Evolutionary conservation across 169 alveolate species (phyloP).

Genomic region (Plasmodium malariae): DNA sequence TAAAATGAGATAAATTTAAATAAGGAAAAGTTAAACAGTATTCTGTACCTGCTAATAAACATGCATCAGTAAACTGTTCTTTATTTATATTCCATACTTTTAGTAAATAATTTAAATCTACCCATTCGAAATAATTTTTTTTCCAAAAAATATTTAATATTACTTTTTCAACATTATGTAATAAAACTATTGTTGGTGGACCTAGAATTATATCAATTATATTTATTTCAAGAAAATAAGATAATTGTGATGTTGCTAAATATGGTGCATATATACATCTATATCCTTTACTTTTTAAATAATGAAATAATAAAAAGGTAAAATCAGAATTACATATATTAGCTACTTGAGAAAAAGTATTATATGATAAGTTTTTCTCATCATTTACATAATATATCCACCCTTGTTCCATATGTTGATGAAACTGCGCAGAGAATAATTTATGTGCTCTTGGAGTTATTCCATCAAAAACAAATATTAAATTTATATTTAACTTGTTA

Average conservation of each 20-base stretch:
- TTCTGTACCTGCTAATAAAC: slow-evolving; percentile 86
- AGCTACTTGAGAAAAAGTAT: slow-evolving; percentile 17
- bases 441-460: slow-evolving; percentile 64
- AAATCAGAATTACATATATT: slow-evolving; percentile 77
- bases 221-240: slow-evolving; percentile 78
- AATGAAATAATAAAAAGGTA: slow-evolving; percentile 77
- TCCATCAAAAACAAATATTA: slow-evolving; percentile 74
- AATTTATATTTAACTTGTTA: slow-evolving; percentile 26
- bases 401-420: slow-evolving; percentile 48
- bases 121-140: slow-evolving; percentile 69
- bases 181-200: slow-evolving; percentile 82
- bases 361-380: slow-evolving; percentile 28
- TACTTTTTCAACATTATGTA: slow-evolving; percentile 79
- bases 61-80: slow-evolving; percentile 82
- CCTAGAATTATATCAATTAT: slow-evolving; percentile 80
- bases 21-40: slow-evolving; percentile 83
- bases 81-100: slow-evolving; percentile 74
- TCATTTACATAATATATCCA: slow-evolving; percentile 62
- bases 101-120: slow-evolving; percentile 79
- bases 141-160: slow-evolving; percentile 51
- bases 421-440: slow-evolving; percentile 46
- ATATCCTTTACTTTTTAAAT: slow-evolving; percentile 78
- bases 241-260: slow-evolving; percentile 82
- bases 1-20: slow-evolving; percentile 78
- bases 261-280: slow-evolving; percentile 84